Conservation (phyloP, 805 yeast species). For the Candida silvicultrix region DNA sequence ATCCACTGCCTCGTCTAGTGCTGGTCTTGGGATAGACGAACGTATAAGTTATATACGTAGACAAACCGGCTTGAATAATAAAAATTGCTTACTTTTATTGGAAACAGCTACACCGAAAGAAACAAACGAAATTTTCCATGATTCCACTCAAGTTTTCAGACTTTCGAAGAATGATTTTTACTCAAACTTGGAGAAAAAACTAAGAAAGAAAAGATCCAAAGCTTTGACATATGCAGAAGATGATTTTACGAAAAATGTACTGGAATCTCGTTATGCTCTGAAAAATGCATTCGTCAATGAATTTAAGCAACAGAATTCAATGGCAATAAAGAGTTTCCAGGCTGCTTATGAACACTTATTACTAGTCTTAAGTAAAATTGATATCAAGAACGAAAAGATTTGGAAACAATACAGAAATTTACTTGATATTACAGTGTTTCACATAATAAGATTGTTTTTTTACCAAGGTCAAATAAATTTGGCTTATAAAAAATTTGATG, state of each 20-base stretch:
- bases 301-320: slow-evolving; percentile 39
- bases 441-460: slow-evolving; percentile 54
- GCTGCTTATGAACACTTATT: slow-evolving; percentile 46
- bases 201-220: slow-evolving; percentile 31
- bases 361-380: slow-evolving; percentile 27
- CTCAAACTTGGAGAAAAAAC: slow-evolving; percentile 30
- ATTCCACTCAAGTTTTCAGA: slow-evolving; percentile 31
- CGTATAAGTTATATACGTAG: slow-evolving; percentile 32
- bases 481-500: slow-evolving; percentile 58
- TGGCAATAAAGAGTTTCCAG: slow-evolving; percentile 44
- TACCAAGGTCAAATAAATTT: slow-evolving; percentile 50
- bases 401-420: slow-evolving; percentile 44
- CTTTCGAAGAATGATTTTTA: slow-evolving; percentile 41
- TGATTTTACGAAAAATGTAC: slow-evolving; percentile 5
- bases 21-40: slow-evolving; percentile 27
- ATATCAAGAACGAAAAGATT: slow-evolving; percentile 12
- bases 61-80: slow-evolving; percentile 35
- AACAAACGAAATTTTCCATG: slow-evolving; percentile 31
- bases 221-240: slow-evolving; percentile 3
- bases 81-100: slow-evolving; percentile 37
- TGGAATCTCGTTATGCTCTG: slow-evolving; percentile 39
- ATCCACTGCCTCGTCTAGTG: slow-evolving; percentile 23
- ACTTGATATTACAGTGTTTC: slow-evolving; percentile 56
- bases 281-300: slow-evolving; percentile 48
- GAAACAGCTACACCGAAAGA: slow-evolving; percentile 34